Evolutionary conservation across 208 protist species (phyloP), one percentile per base, ranked within the genome.

Genomic region (Crithidia expoeki): DNA sequence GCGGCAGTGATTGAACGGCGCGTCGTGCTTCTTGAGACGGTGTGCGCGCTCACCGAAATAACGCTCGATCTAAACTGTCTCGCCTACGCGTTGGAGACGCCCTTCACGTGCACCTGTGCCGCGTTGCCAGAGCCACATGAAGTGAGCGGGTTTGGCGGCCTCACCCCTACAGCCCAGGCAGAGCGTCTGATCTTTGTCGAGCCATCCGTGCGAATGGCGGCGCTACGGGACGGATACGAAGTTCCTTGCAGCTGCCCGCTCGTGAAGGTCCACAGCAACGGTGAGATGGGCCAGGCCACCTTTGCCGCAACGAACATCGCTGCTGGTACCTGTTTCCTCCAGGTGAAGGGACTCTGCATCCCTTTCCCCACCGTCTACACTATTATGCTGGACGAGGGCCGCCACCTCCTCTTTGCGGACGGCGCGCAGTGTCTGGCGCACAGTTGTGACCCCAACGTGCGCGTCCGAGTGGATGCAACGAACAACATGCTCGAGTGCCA

Each of bases 391-490:
- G 72, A 69, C 21, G 73, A 87, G 50, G 51, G 72, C 36, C 81
- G 81, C 32, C 88, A 95, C 73, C 71, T 95, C 36, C 85, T 96
- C 56, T 84, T 93, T 50, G 79, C 68, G 33, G 83, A 76, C 70
- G 91, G 86, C 14, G 85, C 81, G 16, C 83, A 96, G 72, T 96
- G 81, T 53, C 59, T 96, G 51, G 84, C 82, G 36, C 91, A 96
- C 83, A 93, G 88, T 67, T 96, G 91, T 72, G 72, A 90, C 55
- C 88, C 91, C 28, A 96, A 94, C 55, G 78, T 86, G 53, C 80
- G 74, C 5, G 81, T 96, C 47, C 74, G 71, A 59, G 73, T 94
- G 19, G 86, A 94, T 52, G 53, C 76, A 12, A 67, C 83, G 32
- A 90, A 86, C 73, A 83, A 79, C 74, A 77, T 62, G n/a, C 69